Evolutionary conservation across 495 filamentous ascomycete genomes (phyloP).

Genomic region (Penicillium pulvis): DNA sequence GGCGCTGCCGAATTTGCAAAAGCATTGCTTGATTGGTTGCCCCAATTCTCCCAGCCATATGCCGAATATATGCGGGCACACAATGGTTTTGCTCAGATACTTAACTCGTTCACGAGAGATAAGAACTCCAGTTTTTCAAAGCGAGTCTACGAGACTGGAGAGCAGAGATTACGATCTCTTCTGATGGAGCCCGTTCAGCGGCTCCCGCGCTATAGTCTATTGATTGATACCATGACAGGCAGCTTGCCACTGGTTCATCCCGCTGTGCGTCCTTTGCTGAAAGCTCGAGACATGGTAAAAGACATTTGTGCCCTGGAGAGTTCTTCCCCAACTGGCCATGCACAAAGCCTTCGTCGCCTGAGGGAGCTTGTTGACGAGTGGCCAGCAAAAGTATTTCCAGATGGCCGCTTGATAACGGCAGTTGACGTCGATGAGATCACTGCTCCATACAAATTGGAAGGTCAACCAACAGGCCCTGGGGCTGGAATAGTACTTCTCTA

Average conservation of each 20-base stretch:
- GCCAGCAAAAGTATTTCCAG: conserved; percentile 71
- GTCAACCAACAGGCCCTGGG: conserved; percentile 37
- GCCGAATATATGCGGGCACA: conserved; percentile 88
- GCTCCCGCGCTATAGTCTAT: conserved; percentile 88
- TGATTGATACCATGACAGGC: conserved; percentile 92
- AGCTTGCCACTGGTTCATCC: conserved; percentile 82
- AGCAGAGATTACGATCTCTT: conserved; percentile 87
- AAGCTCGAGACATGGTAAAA: conserved; percentile 86
- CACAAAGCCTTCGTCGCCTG: conserved; percentile 69
- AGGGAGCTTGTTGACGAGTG: conserved; percentile 76
- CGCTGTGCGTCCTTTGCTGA: conserved; percentile 75
- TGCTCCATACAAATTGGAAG: conserved; percentile 65
- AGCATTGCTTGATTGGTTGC: conserved; percentile 83
- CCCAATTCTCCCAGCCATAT: conserved; percentile 85
- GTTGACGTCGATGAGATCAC: conserved; percentile 78
- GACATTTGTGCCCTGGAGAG: conserved; percentile 92
- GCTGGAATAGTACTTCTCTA: conserved; percentile 81
- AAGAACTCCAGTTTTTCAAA: conserved; percentile 76
- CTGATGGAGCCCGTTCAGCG: conserved; percentile 96
- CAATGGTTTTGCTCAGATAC: conserved; percentile 75
- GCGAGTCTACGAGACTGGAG: conserved; percentile 78
- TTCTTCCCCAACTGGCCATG: conserved; percentile 60
- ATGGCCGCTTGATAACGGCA: conserved; percentile 80
- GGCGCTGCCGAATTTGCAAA: conserved; percentile 75
- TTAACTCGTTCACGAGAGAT: conserved; percentile 72